phyloP scores from a whole-genome alignment of 2,329 filamentous ascomycete species.

The Elsinoe fawcettii region DNA sequence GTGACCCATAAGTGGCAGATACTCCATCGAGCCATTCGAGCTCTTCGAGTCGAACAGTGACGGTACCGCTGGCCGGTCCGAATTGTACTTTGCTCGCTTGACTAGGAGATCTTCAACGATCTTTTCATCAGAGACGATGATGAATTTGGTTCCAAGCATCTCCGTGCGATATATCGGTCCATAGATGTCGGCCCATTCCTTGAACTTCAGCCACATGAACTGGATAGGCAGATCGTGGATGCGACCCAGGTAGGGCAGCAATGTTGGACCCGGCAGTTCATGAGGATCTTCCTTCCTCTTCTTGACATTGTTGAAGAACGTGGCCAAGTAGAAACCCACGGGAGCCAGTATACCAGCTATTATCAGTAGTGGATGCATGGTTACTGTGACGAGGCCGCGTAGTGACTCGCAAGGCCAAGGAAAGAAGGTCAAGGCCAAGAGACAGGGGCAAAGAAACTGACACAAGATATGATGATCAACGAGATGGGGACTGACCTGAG shows the following conservation, averaged over 20 bases:
- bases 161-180: conserved; percentile 30
- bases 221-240: conserved; percentile 43
- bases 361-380: conserved; percentile 37
- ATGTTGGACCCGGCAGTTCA: conserved; percentile 35
- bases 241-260: conserved; percentile 31
- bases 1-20: conserved; percentile 49
- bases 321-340: conserved; percentile 30
- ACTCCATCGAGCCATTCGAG: conserved; percentile 48
- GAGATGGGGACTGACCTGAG: neutral
- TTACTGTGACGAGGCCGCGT: conserved; percentile 1
- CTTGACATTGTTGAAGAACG: conserved; percentile 29
- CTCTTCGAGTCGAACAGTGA: conserved; percentile 50
- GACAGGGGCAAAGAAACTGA: neutral
- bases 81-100: conserved; percentile 46
- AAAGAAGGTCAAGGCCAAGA: neutral
- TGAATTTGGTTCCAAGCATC: conserved; percentile 36
- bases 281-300: conserved; percentile 28
- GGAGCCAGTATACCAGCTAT: conserved; percentile 32
- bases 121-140: conserved; percentile 46
- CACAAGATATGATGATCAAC: neutral
- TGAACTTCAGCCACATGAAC: conserved; percentile 49
- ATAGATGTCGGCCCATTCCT: conserved; percentile 31
- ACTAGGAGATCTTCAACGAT: conserved; percentile 47
- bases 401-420: neutral
- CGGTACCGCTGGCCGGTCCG: conserved; percentile 43